Base-by-base conservation (phyloP, 2,329 filamentous ascomycete species). In the Diaporthe nobilis region DNA sequence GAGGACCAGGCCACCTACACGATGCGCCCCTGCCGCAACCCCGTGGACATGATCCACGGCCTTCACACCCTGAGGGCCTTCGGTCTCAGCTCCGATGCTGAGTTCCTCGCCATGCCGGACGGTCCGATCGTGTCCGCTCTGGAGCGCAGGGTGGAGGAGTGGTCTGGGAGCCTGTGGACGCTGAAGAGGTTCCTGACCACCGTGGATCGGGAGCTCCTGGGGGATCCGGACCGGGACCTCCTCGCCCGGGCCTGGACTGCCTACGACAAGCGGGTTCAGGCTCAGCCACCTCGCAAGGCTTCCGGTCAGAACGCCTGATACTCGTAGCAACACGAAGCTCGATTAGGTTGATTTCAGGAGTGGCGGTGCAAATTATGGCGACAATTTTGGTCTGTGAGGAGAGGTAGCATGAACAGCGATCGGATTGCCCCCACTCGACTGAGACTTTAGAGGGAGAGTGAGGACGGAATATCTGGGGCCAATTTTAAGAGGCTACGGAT, bases 241-340 rank as follows among this genome's bases (percentile, higher is more conserved):
- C 13, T 31, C 25, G 1, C 4, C 3, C 25, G 53, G 2, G 53
- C 53, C 4, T 31, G 53, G 25, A 5, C 12, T 28, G 25, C 7
- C 53, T 57, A 57, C 53, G 20, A 20, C 0, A 31, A 31, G n/a
- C 25, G 25, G 25, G 6, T 57, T 17, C 12, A 57, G 7, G 25
- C 53, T 4, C 5, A 57, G 25, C 25, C 12, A 9, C 8, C 5
- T 9, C 5, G 5, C 25, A 57, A 31, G n/a, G 20, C 13, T 9
- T 57, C 25, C 28, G 7, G 25, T 0, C 12, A 20, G 10, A 53
- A 53, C 22, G n/a, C 51, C n/a, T 53, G 13, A 53, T 5, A 3
- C 13, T 9, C 9, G 0, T 12, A 9, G n/a, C 9, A 28, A 28
- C 8, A 15, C 13, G 1, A 12, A 44, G 15, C 15, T 1, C 0